These are phyloP conservation scores for Cercophora scortea DNA, from an alignment of 495 filamentous ascomycete species.

Conservation along the genomic window DNA sequence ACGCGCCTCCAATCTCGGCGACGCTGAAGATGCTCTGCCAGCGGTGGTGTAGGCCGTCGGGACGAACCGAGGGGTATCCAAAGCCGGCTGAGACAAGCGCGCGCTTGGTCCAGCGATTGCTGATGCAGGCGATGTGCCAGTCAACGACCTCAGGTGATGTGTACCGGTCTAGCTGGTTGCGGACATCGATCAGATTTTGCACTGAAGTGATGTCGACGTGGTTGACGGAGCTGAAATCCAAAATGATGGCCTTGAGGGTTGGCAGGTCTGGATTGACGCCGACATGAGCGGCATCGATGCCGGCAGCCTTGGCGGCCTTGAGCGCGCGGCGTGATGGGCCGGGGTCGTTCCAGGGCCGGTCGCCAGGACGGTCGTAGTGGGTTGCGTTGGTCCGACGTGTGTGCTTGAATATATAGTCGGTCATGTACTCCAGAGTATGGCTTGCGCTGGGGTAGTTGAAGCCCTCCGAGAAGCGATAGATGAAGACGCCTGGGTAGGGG, in stretches of 20 bases:
- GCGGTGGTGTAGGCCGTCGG: conserved; percentile 46
- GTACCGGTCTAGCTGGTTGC: conserved; percentile 92
- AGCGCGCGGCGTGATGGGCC: conserved; percentile 50
- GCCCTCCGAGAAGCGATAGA: conserved; percentile 94
- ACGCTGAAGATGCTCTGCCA: conserved; percentile 98
- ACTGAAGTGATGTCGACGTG: conserved; percentile 93
- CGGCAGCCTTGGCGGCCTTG: conserved; percentile 27
- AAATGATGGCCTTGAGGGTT: conserved; percentile 82
- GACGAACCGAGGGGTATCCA: conserved; percentile 64
- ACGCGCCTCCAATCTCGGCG: conserved; percentile 71
- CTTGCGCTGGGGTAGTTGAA: conserved; percentile 95
- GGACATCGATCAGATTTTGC: conserved; percentile 92
- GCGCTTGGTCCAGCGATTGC: conserved; percentile 96
- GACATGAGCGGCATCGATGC: conserved; percentile 23
- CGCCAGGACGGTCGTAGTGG: conserved; percentile 57
- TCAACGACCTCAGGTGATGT: conserved; percentile 77
- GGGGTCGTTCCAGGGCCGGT: conserved; percentile 95
- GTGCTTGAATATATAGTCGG: conserved; percentile 60
- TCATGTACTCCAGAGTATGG: conserved; percentile 80
- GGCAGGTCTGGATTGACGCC: conserved; percentile 50
- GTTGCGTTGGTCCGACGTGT: conserved; percentile 72
- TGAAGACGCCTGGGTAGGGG: conserved; percentile 92
- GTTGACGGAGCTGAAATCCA: conserved; percentile 94
- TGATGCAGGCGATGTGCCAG: conserved; percentile 94
- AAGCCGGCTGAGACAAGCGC: conserved; percentile 89